Evolutionary conservation across 805 yeast species (phyloP), one percentile per base, ranked within the genome.

Genomic region (Metschnikowia similis): DNA sequence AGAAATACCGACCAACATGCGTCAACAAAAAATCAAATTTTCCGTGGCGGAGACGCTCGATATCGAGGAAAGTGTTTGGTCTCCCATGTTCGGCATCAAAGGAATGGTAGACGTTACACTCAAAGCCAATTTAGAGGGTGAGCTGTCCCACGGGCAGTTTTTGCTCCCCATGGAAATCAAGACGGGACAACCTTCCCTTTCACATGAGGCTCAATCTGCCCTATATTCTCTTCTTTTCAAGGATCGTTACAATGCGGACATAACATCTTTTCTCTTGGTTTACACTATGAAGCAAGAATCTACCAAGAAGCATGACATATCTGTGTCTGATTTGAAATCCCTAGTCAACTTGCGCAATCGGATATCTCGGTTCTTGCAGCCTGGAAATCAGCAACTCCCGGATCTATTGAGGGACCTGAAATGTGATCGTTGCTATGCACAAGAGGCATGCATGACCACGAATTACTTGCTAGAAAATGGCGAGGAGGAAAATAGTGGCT

Each of bases 81-180:
- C 97, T 0, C 96, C 97, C 0, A 77, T 81, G 62, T 90, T 79
- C 69, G 99, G 99, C 0, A 67, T 94, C 8, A 81, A 89, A 56
- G 99, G 99, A 0, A 81, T 85, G 57, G 82, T 91, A 14, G 99
- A 94, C 69, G 96, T 85, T 2, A 89, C 96, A 0, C 76, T 89
- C 1, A 86, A 85, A 56, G 85, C 87, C 0, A 65, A 70, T 27
- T 62, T 77, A 8, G 69, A 70, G 40, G 72, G 72, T 5, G 53
- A 60, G 4, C 55, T 62, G 6, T 60, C 64, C 11, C 55, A 57
- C 1, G 78, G 79, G n/a, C 79, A 72, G 32, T 75, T 62, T 48
- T 75, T 89, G 10, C 77, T 83, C 0, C 98, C 97, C 0, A 72
- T 94, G 69, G 99, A 94, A 63, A 82, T 94, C 50, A 94, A 94